phyloP scores from a whole-genome alignment of 2,329 filamentous ascomycete genomes.

The Epicoccum sorghinum region DNA sequence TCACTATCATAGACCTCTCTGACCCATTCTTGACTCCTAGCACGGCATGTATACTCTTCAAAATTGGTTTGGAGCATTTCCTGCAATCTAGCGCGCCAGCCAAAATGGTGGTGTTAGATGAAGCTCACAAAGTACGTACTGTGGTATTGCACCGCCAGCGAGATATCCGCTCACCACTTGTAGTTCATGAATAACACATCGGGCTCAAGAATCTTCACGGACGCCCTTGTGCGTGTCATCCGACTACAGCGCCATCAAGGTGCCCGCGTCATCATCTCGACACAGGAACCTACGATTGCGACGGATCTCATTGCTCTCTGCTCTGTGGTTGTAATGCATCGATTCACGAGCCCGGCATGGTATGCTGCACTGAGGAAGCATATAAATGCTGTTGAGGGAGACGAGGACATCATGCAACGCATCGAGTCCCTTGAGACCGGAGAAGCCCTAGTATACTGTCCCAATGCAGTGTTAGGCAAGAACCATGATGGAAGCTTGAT shows the following conservation, averaged over 20 bases:
- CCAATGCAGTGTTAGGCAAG: slow-evolving; percentile 50
- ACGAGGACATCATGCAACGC: slow-evolving; percentile 48
- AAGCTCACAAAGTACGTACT: slow-evolving; percentile 70
- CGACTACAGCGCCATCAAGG: slow-evolving; percentile 74
- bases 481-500: slow-evolving; percentile 14
- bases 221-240: slow-evolving; percentile 67
- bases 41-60: slow-evolving; percentile 74
- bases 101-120: slow-evolving; percentile 72
- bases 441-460: slow-evolving; percentile 57
- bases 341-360: slow-evolving; percentile 73
- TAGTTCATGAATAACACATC: slow-evolving; percentile 65
- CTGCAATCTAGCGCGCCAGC: slow-evolving; percentile 56
- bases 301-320: slow-evolving; percentile 73
- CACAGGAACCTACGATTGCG: slow-evolving; percentile 77
- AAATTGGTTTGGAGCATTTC: slow-evolving; percentile 72
- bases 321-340: slow-evolving; percentile 73
- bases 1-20: slow-evolving; percentile 74
- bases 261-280: slow-evolving; percentile 72
- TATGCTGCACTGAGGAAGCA: slow-evolving; percentile 53
- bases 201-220: slow-evolving; percentile 64
- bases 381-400: slow-evolving; percentile 48
- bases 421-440: slow-evolving; percentile 58
- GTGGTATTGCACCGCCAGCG: too few relatives aligned
- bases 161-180: slow-evolving; percentile 2
- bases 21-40: slow-evolving; percentile 72